Conservation (phyloP, 768 basidiomycete genomes). For the Trametes sanguinea region DNA sequence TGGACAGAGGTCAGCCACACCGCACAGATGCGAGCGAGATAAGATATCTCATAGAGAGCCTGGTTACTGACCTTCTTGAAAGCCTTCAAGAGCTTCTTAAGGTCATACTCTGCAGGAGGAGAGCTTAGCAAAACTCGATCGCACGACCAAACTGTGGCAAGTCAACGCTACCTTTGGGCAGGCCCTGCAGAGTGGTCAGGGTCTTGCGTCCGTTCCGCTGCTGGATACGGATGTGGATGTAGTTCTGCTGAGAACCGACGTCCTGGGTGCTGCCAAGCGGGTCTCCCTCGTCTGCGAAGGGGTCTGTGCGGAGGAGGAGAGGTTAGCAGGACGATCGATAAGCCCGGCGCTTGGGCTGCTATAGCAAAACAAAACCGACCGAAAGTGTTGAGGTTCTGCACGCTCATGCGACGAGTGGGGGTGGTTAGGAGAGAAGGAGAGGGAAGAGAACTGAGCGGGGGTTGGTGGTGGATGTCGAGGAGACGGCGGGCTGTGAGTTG, state of each 20-base stretch:
- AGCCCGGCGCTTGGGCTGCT: slow-evolving; percentile 7
- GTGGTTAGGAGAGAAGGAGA: slow-evolving; percentile 31
- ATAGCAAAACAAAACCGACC: slow-evolving; percentile 47
- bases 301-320: slow-evolving; percentile 54
- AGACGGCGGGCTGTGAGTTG: slow-evolving; percentile 9
- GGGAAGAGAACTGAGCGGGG: slow-evolving; percentile 48
- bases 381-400: slow-evolving; percentile 86
- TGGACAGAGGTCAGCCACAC: slow-evolving; percentile 15
- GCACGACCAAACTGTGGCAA: slow-evolving; percentile 27
- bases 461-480: slow-evolving; percentile 34
- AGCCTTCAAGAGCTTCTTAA: slow-evolving; percentile 96
- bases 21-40: neutral
- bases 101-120: slow-evolving; percentile 75
- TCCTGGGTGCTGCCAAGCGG: slow-evolving; percentile 71
- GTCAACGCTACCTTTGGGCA: slow-evolving; percentile 69
- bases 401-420: slow-evolving; percentile 79
- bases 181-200: slow-evolving; percentile 93
- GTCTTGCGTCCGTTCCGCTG: slow-evolving; percentile 99
- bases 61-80: slow-evolving; percentile 84
- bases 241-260: slow-evolving; percentile 79
- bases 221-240: slow-evolving; percentile 97
- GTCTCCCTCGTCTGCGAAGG: slow-evolving; percentile 94
- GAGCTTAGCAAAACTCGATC: neutral
- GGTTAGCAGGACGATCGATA: slow-evolving; percentile 23
- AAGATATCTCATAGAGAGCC: neutral